Evolutionary conservation across 176 grass and related monocot genomes (phyloP), one percentile per base, ranked within the genome.

Genomic region (Oryza officinalis): DNA sequence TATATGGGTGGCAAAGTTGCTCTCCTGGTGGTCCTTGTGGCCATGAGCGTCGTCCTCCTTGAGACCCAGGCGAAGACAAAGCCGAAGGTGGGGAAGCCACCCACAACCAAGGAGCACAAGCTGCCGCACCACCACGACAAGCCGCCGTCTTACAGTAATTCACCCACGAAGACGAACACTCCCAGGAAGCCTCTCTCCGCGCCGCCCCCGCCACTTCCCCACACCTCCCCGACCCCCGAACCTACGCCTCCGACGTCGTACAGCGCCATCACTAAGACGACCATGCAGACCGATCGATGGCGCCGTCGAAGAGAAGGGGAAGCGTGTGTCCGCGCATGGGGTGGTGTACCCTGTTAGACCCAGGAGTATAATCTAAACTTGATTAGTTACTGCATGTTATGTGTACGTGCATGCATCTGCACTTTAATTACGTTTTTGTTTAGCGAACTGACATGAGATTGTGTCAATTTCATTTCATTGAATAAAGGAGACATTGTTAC

Each of bases 1-100:
- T 15, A 46, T 37, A 90, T 87, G 89, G 85, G 63, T 75, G 69
- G 61, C 80, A 83, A 68, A 37, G 85, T 80, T 3, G 81, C 78
- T 65, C 77, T 88, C 68, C 40, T 91, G 71, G 72, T 88, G 81
- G 84, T 77, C 85, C 78, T 94, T 7, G 61, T 94, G 84, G 85
- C 89, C 85, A 67, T 85, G 46, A 87, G 80, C 87, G 45, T 92
- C 76, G 81, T 78, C 67, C 61, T 78, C 67, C 49, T 90, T 10
- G 92, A 87, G 73, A 65, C 71, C 66, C 81, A 80, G 22, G 90
- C 87, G 23, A 17, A 69, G 40, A 2, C 40, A 10, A 41, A 10
- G 40, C 40, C 23, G 17, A 74, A 79, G 8, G 84, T 77, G 0
- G 81, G 81, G 82, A 85, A 88, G 40, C 88, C 91, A 0, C 79